These are phyloP conservation scores for Candida caryicola DNA, from an alignment of 805 yeast species.

Conservation along the genomic window DNA sequence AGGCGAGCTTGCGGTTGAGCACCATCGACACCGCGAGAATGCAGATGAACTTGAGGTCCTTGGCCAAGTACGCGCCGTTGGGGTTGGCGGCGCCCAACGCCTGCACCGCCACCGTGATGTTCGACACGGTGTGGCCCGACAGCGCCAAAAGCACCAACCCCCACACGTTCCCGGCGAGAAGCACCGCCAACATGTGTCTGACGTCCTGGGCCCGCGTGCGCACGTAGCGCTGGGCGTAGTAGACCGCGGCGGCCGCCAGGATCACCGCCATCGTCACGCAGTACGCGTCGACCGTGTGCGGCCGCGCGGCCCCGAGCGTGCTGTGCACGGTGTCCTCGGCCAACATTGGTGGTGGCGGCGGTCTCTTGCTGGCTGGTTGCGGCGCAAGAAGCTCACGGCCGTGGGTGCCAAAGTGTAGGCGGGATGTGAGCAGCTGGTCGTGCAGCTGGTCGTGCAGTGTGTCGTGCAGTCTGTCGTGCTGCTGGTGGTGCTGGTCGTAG, in stretches of 20 bases:
- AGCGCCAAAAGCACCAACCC: constrained; percentile 2
- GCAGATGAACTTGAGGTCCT: constrained; percentile 11
- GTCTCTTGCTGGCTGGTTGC: too few relatives aligned
- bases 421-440: too few relatives aligned
- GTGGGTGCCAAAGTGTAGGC: too few relatives aligned
- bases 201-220: constrained; percentile 4
- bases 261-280: background rate
- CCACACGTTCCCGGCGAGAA: constrained; percentile 6
- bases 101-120: constrained; percentile 1
- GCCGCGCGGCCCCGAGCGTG: background rate
- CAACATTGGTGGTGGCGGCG: too few relatives aligned
- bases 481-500: too few relatives aligned
- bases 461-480: too few relatives aligned
- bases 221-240: constrained; percentile 8
- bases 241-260: background rate
- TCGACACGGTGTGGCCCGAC: constrained; percentile 2
- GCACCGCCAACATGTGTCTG: background rate
- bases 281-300: background rate
- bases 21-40: constrained; percentile 12
- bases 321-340: too few relatives aligned
- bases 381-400: too few relatives aligned
- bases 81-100: constrained; percentile 1
- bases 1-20: constrained; percentile 10
- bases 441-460: too few relatives aligned
- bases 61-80: constrained; percentile 9